phyloP scores from a whole-genome alignment of 106 monocot genomes.

The Dactylorhiza incarnata region DNA sequence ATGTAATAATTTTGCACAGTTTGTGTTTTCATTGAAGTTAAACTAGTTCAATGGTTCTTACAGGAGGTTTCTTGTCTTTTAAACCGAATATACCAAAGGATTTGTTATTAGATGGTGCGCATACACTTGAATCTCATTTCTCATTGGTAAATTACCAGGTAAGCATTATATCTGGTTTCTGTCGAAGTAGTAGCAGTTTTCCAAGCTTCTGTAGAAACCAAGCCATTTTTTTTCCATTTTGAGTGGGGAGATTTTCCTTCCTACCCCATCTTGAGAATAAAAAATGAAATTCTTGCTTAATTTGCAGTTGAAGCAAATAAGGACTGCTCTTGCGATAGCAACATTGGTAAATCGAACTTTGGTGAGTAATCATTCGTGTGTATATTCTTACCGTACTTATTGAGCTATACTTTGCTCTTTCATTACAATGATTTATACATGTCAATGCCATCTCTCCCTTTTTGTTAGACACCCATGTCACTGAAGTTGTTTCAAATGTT shows the following conservation, averaged over 20 bases:
- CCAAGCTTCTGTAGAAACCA: neutral
- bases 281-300: neutral
- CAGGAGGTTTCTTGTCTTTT: constrained; percentile 83
- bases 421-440: neutral
- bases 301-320: constrained; percentile 82
- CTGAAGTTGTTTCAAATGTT: neutral
- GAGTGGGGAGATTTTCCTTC: neutral
- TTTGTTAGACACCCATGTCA: neutral
- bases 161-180: constrained; percentile 5
- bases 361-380: constrained; percentile 32
- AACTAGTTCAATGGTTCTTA: neutral
- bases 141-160: constrained; percentile 83
- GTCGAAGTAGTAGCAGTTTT: neutral
- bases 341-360: constrained; percentile 71
- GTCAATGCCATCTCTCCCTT: neutral
- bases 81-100: constrained; percentile 74
- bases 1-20: neutral
- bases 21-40: neutral
- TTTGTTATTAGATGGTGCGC: constrained; percentile 75
- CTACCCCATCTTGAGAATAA: neutral
- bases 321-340: constrained; percentile 81
- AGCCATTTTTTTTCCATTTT: neutral
- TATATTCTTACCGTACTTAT: constrained; percentile 1
- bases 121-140: constrained; percentile 77
- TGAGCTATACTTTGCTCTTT: neutral